phyloP scores from a whole-genome alignment of 2,329 filamentous ascomycete genomes.

The Fusarium sp. region DNA sequence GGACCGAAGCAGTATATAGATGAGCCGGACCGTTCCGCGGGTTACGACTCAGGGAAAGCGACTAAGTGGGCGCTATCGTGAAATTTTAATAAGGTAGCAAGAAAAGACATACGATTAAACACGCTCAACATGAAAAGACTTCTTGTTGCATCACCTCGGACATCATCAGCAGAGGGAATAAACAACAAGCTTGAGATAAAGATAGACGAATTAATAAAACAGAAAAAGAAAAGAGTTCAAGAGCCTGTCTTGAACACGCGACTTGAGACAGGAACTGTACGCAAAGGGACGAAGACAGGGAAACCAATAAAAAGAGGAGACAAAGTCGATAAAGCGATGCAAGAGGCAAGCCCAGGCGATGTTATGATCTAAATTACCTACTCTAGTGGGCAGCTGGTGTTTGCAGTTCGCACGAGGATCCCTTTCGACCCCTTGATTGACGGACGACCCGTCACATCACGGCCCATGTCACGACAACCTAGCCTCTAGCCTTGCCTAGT shows the following conservation, averaged over 20 bases:
- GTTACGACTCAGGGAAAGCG: constrained; percentile 31
- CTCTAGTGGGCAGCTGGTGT: constrained; percentile 26
- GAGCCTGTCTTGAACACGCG: constrained; percentile 39
- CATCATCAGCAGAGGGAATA: constrained; percentile 27
- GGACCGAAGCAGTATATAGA: constrained; percentile 21
- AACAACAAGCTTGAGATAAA: constrained; percentile 8
- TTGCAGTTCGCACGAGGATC: constrained; percentile 32
- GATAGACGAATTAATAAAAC: not conserved
- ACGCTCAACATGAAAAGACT: constrained; percentile 22
- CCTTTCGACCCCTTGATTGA: constrained; percentile 36
- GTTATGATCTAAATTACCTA: constrained; percentile 40
- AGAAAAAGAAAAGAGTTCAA: constrained; percentile 29
- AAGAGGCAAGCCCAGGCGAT: constrained; percentile 17
- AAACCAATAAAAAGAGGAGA: constrained; percentile 41
- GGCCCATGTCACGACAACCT: constrained; percentile 28
- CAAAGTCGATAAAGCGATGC: constrained; percentile 26
- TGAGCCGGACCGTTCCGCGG: constrained; percentile 8
- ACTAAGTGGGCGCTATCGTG: constrained; percentile 35
- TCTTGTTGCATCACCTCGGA: constrained; percentile 31
- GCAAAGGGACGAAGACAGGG: constrained; percentile 31
- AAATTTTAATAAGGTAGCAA: constrained; percentile 24
- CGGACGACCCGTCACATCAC: not conserved
- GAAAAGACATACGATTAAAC: constrained; percentile 24
- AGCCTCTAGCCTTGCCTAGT: constrained; percentile 6
- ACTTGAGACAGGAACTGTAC: constrained; percentile 11